phyloP scores from a whole-genome alignment of 2,329 filamentous ascomycete species.

The Chrysosporium queenslandicum region DNA sequence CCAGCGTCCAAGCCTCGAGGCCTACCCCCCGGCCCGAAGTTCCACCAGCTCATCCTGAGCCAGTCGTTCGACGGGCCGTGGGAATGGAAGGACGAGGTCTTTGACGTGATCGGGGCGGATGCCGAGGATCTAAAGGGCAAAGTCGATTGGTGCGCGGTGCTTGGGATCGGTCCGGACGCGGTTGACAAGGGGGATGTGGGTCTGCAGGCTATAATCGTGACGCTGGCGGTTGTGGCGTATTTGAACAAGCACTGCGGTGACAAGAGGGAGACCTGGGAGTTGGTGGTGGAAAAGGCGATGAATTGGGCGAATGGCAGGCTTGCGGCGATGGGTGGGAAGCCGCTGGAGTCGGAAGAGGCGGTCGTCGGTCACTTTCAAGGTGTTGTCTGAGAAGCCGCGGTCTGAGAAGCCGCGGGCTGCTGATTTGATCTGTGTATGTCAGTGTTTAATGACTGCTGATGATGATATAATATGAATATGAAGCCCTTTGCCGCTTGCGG shows the following conservation, averaged over 20 bases:
- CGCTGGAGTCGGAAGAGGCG: neutral
- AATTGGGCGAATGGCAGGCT: constrained; percentile 32
- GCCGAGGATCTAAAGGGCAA: neutral
- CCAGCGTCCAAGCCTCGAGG: neutral
- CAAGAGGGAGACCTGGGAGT: constrained; percentile 51
- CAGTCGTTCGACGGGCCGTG: constrained; percentile 51
- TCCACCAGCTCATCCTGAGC: constrained; percentile 42
- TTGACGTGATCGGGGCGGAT: constrained; percentile 18
- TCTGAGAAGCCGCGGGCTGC: too few species aligned
- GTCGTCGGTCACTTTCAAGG: neutral
- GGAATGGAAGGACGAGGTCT: constrained; percentile 28
- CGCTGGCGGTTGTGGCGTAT: constrained; percentile 40
- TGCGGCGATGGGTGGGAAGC: neutral
- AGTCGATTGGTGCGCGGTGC: constrained; percentile 6
- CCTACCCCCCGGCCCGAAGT: constrained; percentile 11
- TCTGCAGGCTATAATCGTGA: constrained; percentile 19
- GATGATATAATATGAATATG: too few species aligned
- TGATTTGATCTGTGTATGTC: too few species aligned
- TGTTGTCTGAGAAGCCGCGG: too few species aligned
- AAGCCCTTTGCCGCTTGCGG: too few species aligned
- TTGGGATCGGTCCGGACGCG: constrained; percentile 7
- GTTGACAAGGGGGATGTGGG: constrained; percentile 9
- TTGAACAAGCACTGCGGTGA: constrained; percentile 39
- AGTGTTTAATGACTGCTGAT: too few species aligned
- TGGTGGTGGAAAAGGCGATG: constrained; percentile 53